Evolutionary conservation across 2,329 filamentous ascomycete genomes (phyloP).

Genomic region (Hirsutella rhossiliensis): DNA sequence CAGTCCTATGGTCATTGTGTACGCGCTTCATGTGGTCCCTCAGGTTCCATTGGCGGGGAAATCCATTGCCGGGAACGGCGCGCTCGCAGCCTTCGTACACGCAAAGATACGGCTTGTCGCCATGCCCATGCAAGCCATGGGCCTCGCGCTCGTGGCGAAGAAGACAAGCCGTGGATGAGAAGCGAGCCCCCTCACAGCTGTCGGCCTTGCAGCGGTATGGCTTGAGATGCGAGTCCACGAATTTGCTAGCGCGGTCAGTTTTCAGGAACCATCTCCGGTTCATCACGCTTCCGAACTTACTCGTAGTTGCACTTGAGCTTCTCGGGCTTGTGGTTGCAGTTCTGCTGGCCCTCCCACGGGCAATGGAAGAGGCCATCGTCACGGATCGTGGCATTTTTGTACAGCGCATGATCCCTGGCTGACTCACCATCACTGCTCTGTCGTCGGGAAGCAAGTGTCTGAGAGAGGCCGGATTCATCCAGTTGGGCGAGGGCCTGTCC

Average conservation of each 20-base stretch:
- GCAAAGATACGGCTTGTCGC: constrained; percentile 85
- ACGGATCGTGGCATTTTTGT: constrained; percentile 51
- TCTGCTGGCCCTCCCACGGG: constrained; percentile 61
- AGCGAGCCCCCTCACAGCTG: constrained; percentile 73
- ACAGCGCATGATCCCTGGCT: constrained; percentile 55
- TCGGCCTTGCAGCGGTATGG: constrained; percentile 88
- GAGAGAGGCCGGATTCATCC: constrained; percentile 17
- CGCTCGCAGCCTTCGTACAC: constrained; percentile 80
- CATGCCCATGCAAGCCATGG: constrained; percentile 90
- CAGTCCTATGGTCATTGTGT: constrained; percentile 51
- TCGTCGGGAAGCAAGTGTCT: constrained; percentile 32
- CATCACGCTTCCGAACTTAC: constrained; percentile 43
- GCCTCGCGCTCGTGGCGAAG: constrained; percentile 92
- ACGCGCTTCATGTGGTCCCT: constrained; percentile 96
- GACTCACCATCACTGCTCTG: constrained; percentile 41
- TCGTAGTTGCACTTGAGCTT: constrained; percentile 99
- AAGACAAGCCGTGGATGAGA: constrained; percentile 90
- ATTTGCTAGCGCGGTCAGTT: constrained; percentile 56
- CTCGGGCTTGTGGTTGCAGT: constrained; percentile 81
- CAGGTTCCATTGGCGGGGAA: constrained; percentile 90
- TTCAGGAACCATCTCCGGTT: background rate
- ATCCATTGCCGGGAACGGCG: constrained; percentile 70
- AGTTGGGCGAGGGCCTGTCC: constrained; percentile 12
- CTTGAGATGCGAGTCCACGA: constrained; percentile 91
- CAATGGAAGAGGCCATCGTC: constrained; percentile 85